Percentiles rank a stretch among this genome's conserved stretches.
These are phyloP conservation scores for Penicillium waksmanii DNA, from an alignment of 495 filamentous ascomycete genomes.

Conservation along the genomic window DNA sequence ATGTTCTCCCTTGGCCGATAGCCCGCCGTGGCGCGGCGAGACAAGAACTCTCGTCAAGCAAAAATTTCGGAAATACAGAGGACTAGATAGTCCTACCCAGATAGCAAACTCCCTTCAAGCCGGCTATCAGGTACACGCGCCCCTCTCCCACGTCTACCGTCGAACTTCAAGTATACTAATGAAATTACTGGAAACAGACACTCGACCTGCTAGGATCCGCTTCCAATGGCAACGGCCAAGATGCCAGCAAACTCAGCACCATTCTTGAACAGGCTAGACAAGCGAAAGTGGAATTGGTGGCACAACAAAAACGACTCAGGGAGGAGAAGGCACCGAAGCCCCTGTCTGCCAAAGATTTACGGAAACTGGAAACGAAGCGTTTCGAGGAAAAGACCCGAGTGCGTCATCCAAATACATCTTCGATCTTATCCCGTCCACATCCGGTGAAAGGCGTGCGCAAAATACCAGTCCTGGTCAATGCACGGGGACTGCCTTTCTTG, in stretches of 20 bases:
- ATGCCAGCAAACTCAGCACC: slow-evolving; percentile 25
- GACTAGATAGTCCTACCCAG: slow-evolving; percentile 57
- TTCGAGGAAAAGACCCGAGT: slow-evolving; percentile 32
- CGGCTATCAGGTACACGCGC: slow-evolving; percentile 63
- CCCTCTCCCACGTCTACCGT: not conserved
- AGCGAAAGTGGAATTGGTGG: slow-evolving; percentile 23
- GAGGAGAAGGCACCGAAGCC: slow-evolving; percentile 20
- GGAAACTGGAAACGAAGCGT: slow-evolving; percentile 31
- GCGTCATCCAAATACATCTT: slow-evolving; percentile 44
- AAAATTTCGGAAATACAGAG: slow-evolving; percentile 61
- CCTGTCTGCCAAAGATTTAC: slow-evolving; percentile 27
- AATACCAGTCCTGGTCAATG: slow-evolving; percentile 62
- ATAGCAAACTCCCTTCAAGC: slow-evolving; percentile 58
- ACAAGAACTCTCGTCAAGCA: slow-evolving; percentile 52
- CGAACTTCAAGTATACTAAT: not conserved
- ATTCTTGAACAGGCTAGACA: slow-evolving; percentile 29
- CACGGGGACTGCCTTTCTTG: slow-evolving; percentile 67
- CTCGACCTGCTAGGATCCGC: slow-evolving; percentile 46
- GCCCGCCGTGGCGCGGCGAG: slow-evolving; percentile 40
- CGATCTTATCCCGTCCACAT: slow-evolving; percentile 48
- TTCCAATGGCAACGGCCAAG: slow-evolving; percentile 33
- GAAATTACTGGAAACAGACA: slow-evolving; percentile 26
- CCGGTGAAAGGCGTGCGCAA: slow-evolving; percentile 56
- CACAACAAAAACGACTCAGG: slow-evolving; percentile 23
- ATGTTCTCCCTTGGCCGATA: slow-evolving; percentile 52